Evolutionary conservation across 2,329 filamentous ascomycete species (phyloP).

Genomic region (Scedosporium aurantiacum): DNA sequence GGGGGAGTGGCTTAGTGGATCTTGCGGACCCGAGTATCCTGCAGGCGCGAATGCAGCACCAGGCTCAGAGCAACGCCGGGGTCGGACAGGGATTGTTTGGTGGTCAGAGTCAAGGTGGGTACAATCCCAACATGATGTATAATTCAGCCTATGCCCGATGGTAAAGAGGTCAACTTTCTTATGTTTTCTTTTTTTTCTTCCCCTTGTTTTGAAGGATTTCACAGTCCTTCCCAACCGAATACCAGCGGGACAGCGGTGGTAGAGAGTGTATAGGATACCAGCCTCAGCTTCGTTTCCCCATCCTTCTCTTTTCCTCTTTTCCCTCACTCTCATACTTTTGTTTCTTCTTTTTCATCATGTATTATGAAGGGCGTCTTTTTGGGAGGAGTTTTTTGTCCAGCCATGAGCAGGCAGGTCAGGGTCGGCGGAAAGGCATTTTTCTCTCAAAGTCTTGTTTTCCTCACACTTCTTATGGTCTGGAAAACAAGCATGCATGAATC

Average conservation of each 20-base stretch:
- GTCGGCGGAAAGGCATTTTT: conserved; percentile 4
- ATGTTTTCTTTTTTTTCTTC: not conserved
- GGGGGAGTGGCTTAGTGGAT: conserved; percentile 98
- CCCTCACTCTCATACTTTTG: conserved; percentile 11
- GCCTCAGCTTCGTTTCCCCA: conserved; percentile 15
- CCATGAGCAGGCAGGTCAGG: not conserved
- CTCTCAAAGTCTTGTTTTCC: conserved; percentile 3
- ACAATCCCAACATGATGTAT: conserved; percentile 81
- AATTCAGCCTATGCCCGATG: conserved; percentile 59
- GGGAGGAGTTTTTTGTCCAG: conserved; percentile 4
- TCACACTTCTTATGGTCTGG: conserved; percentile 6
- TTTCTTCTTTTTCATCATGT: conserved; percentile 15
- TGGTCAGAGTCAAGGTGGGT: conserved; percentile 89
- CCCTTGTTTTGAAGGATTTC: not conserved
- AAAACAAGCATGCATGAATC: not conserved
- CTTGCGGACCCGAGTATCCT: conserved; percentile 99
- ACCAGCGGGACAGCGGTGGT: not conserved
- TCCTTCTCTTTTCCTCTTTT: conserved; percentile 12
- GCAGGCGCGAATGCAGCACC: conserved; percentile 92
- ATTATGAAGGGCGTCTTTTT: conserved; percentile 8
- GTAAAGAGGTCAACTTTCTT: conserved; percentile 29
- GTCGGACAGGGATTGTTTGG: conserved; percentile 83
- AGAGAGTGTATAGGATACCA: conserved; percentile 4
- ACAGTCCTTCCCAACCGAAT: conserved; percentile 10
- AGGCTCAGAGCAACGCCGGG: conserved; percentile 69